Evolutionary conservation across 257 asterid species (phyloP), one percentile per base, ranked within the genome.

Genomic region (Ligustrum vulgare): DNA sequence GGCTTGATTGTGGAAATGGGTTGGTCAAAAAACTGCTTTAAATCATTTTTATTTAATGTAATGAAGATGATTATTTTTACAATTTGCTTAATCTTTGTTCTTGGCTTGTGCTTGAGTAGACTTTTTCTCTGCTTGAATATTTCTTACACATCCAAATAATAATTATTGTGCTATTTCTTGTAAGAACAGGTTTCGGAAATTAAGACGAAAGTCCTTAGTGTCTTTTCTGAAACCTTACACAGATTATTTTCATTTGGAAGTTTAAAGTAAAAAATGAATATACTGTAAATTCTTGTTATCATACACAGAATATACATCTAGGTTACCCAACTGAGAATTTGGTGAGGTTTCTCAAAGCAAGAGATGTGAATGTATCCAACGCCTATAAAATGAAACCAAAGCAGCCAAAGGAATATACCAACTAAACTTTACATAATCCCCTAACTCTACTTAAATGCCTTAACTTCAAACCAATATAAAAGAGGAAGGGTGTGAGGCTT

Each of bases 301-400:
- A 71, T 78, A 16, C 83, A 76, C 90, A 93, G 98, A 87, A 91
- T 75, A 72, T 91, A 60, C 97, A 91, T 83, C 89, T 85, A 67
- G 98, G 94, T 68, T 78, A 83, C 71, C 85, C 72, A 39, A 74
- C 88, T 77, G 94, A 84, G 81, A 80, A 79, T 70, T 84, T 93
- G 80, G 64, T 79, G 83, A 89, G 98, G 89, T 93, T 93, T 88
- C 94, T 93, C 69, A 93, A 88, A 82, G 98, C 97, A 69, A 91
- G 97, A 86, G 96, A 91, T 2, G 98, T 96, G 34, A 83, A 82
- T 79, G 75, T 89, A 60, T 72, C 77, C 23, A 80, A 88, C 81
- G 96, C 98, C 31, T 75, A 87, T 64, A 84, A 82, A 79, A 93
- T 93, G 98, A n/a, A n/a, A n/a, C n/a, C n/a, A n/a, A n/a, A n/a